Evolutionary conservation across 768 basidiomycete species (phyloP).

Genomic region (Boletus tylopilopsis): DNA sequence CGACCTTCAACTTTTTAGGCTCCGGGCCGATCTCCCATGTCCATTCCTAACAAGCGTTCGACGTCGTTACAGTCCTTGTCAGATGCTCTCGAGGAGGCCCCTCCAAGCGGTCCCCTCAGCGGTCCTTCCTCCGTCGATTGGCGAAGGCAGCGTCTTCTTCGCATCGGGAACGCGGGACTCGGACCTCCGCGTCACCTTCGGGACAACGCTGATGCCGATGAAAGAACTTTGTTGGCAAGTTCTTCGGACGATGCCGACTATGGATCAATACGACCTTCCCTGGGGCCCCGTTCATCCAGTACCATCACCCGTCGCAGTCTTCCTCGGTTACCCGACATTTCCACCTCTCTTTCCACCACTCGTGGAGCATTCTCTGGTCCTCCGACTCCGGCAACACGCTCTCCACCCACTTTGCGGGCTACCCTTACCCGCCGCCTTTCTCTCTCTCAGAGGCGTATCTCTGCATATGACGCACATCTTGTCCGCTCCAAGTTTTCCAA

Average conservation of each 20-base stretch:
- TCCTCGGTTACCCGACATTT: conserved; percentile 36
- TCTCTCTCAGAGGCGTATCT: conserved; percentile 56
- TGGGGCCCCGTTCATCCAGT: conserved; percentile 21
- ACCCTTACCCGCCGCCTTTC: conserved; percentile 38
- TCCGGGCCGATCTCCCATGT: too few species aligned
- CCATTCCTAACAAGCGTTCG: conserved; percentile 17
- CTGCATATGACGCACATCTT: conserved; percentile 61
- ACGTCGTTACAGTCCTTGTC: conserved; percentile 17
- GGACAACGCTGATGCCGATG: conserved; percentile 20
- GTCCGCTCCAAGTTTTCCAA: conserved; percentile 31
- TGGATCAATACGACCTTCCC: conserved; percentile 46
- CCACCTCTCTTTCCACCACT: conserved; percentile 29
- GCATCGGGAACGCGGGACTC: conserved; percentile 39
- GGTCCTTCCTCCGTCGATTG: conserved; percentile 56
- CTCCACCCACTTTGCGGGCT: conserved; percentile 31
- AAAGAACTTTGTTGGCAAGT: conserved; percentile 35
- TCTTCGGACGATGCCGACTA: conserved; percentile 40
- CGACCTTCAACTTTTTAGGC: too few species aligned
- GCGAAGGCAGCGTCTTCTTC: conserved; percentile 58
- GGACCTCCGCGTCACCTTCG: background rate
- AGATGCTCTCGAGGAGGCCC: conserved; percentile 6
- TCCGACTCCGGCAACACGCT: conserved; percentile 28
- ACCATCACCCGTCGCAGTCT: conserved; percentile 35
- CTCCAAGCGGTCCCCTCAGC: conserved; percentile 36
- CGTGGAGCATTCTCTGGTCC: conserved; percentile 36